Evolutionary conservation across 1,284 basidiomycete species (phyloP), one percentile per base, ranked within the genome.

Genomic region (Pseudomicrostroma phylloplanum): DNA sequence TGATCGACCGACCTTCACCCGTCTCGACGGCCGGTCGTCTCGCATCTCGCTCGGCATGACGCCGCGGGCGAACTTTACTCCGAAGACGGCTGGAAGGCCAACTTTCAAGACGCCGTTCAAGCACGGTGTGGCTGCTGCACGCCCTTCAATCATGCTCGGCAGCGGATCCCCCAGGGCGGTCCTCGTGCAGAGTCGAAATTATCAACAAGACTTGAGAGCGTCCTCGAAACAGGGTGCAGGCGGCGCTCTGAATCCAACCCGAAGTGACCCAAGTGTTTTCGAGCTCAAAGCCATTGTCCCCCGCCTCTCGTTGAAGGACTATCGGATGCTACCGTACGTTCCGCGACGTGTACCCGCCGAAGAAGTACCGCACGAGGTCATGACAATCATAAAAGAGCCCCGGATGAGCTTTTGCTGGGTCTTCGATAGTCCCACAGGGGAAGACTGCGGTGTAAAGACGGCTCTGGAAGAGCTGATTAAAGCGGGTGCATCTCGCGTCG

Each of bases 401-500:
- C 21, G 15, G 17, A 17, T 21, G 39, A 53, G 55, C n/a, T 26
- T 17, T 43, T 53, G 26, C n/a, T 60, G 69, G 21, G 71, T 66
- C 1, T 72, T 73, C 55, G 67, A 66, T 48, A 60, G 57, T 1
- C 26, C 62, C 15, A 51, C 58, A 36, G 66, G 66, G 4, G n/a
- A 48, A 0, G 40, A 65, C 15, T 61, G 70, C 2, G 65, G 63
- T 48, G 67, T 70, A 19, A 13, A 57, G 6, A 39, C 70, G 30
- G 72, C 70, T 13, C 60, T 71, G 2, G 60, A 63, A 11, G 63
- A 61, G 63, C 59, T 78, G 6, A 58, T 46, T 1, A 40, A 57
- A 11, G 57, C 61, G 9, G 73, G 73, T 19, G 72, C 67, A n/a
- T 36, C 25, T 1, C 82, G 88, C n/a, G 87, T 84, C 1, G 87